Evolutionary conservation across 257 asterid genomes (phyloP), one percentile per base, ranked within the genome.

Genomic region (Lycium ferocissimum): DNA sequence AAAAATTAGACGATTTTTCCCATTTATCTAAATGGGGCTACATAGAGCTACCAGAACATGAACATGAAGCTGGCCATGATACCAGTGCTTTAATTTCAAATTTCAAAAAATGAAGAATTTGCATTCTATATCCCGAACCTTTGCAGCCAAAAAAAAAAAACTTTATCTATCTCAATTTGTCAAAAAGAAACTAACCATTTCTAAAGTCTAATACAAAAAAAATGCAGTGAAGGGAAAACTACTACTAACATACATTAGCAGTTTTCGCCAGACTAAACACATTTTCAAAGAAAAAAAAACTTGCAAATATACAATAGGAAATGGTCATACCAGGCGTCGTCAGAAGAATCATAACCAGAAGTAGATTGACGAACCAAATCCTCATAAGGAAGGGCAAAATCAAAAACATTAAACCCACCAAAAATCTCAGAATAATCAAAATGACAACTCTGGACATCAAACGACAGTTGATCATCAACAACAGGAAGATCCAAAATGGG

Each of bases 361-460:
- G 87, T 84, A 83, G 91, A 91, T 76, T 88, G 89, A 17, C 89
- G 87, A 57, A 90, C 84, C 83, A 94, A 89, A 86, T 93, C 98
- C 81, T 93, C 92, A 83, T 86, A 89, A 76, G 94, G 92, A 83
- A 89, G 70, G 79, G 93, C 90, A 78, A 86, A 89, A 84, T 88
- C 91, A 20, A 87, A 84, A 53, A 91, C 94, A 80, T 84, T 81
- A 73, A 81, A 85, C 45, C 87, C 90, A 38, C 93, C 96, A 83
- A 96, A 96, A 72, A 96, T 91, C 85, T 95, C 94, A n/a, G 91
- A 72, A 81, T 95, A 96, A 86, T 93, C 96, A n/a, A 91, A 89
- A 86, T 80, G 65, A 87, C 92, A 88, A 89, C 22, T 85, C 56
- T 90, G 90, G 3, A 89, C 87, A 82, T 91, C 92, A 85, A 86